Conservation (phyloP, 371 early-diverging fungal species). For the Rozella allomycis region DNA sequence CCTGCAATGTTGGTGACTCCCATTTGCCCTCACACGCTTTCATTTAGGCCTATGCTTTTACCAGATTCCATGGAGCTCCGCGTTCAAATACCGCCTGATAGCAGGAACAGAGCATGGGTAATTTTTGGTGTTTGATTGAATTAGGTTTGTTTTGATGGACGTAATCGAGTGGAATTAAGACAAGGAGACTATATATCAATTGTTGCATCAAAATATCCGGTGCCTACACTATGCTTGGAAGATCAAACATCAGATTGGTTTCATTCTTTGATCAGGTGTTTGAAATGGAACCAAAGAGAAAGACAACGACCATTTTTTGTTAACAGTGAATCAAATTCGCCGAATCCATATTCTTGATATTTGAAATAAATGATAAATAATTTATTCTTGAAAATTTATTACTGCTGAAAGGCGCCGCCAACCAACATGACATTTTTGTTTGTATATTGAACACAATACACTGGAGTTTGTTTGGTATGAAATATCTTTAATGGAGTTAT, state of each 20-base stretch:
- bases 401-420: no score
- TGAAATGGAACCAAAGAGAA: constrained; percentile 62
- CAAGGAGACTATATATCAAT: constrained; percentile 52
- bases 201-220: constrained; percentile 53
- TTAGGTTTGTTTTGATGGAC: constrained; percentile 1
- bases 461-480: constrained; percentile 3
- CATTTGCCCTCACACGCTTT: constrained; percentile 79
- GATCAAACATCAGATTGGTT: constrained; percentile 65
- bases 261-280: constrained; percentile 41
- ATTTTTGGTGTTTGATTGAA: no score
- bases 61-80: constrained; percentile 53
- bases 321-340: no score
- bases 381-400: no score
- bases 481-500: not conserved
- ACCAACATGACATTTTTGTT: no score
- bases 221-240: constrained; percentile 59
- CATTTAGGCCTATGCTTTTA: constrained; percentile 76
- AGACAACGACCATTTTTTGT: no score
- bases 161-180: not conserved
- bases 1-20: constrained; percentile 76
- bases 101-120: constrained; percentile 11
- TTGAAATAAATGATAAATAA: no score
- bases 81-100: constrained; percentile 13
- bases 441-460: no score
- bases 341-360: no score